A percentile compares a stretch with the other conserved stretches of the same genome.
phyloP scores from a whole-genome alignment of 2,329 filamentous ascomycete species.

The Claviceps citrina region DNA sequence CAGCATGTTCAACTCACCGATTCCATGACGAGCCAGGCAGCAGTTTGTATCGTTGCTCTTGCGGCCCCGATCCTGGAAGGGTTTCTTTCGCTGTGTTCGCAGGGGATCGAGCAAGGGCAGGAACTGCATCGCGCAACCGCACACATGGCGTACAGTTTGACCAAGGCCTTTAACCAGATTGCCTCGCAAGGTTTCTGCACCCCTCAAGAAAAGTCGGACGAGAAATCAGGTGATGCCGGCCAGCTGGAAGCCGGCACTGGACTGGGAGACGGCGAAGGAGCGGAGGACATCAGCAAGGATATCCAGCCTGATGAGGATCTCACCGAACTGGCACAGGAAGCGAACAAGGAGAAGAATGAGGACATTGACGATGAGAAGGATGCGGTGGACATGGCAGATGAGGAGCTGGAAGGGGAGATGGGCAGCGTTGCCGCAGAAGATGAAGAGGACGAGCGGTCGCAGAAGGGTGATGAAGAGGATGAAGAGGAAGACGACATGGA shows the following conservation, averaged over 20 bases:
- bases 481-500: conserved; percentile 64
- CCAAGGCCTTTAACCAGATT: conserved; percentile 63
- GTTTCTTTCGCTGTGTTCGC: conserved; percentile 48
- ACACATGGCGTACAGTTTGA: conserved; percentile 60
- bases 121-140: conserved; percentile 54
- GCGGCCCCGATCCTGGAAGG: conserved; percentile 56
- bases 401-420: conserved; percentile 78
- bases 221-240: conserved; percentile 53
- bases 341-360: conserved; percentile 46
- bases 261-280: conserved; percentile 85
- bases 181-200: conserved; percentile 81
- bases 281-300: conserved; percentile 96
- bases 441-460: conserved; percentile 43
- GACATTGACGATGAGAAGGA: conserved; percentile 70
- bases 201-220: conserved; percentile 64
- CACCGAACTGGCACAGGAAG: conserved; percentile 76
- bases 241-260: conserved; percentile 85
- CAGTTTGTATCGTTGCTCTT: conserved; percentile 18
- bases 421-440: conserved; percentile 48
- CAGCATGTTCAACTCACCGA: conserved; percentile 18
- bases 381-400: conserved; percentile 81
- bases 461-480: conserved; percentile 46
- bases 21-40: conserved; percentile 13
- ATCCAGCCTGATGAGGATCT: conserved; percentile 87
- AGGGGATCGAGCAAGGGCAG: conserved; percentile 42